phyloP scores from a whole-genome alignment of 2,329 filamentous ascomycete genomes.

The Aspergillus caelatus region DNA sequence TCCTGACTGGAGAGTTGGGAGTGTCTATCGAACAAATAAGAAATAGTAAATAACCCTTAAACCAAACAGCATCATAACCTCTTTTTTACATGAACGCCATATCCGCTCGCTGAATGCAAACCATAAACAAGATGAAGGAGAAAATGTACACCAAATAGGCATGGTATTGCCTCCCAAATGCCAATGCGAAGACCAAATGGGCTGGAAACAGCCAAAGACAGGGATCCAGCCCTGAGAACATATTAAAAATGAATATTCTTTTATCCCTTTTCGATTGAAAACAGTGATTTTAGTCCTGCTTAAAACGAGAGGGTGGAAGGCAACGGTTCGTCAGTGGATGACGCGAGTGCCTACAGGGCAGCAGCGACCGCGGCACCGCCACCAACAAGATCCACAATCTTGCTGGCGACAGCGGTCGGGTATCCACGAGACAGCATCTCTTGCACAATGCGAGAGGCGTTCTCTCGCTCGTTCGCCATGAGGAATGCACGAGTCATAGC shows the following conservation, averaged over 20 bases:
- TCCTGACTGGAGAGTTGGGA: conserved; percentile 13
- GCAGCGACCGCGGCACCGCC: conserved; percentile 25
- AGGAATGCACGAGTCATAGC: conserved; percentile 96
- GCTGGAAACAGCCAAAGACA: conserved; percentile 31
- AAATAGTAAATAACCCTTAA: background rate
- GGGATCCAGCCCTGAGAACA: conserved; percentile 39
- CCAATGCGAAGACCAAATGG: conserved; percentile 23
- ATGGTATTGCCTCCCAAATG: conserved; percentile 28
- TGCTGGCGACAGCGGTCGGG: conserved; percentile 86
- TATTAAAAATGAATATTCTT: conserved; percentile 24
- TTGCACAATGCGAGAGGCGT: conserved; percentile 76
- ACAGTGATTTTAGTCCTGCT: conserved; percentile 1
- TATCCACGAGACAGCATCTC: conserved; percentile 93
- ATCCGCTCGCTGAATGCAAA: conserved; percentile 28
- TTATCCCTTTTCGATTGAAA: conserved; percentile 10
- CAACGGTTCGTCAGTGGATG: conserved; percentile 13
- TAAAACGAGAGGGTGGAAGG: conserved; percentile 13
- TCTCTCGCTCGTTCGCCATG: conserved; percentile 75
- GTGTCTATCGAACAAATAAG: conserved; percentile 9
- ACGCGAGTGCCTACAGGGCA: conserved; percentile 25
- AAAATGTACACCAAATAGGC: conserved; percentile 18
- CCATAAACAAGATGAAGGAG: conserved; percentile 9
- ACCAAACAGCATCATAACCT: background rate
- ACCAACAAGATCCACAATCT: conserved; percentile 87
- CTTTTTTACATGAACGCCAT: conserved; percentile 22